Percentiles rank a stretch among this genome's conserved stretches.
phyloP scores from a whole-genome alignment of 2,329 filamentous ascomycete species.

The Paraphaeosphaeria minitans region DNA sequence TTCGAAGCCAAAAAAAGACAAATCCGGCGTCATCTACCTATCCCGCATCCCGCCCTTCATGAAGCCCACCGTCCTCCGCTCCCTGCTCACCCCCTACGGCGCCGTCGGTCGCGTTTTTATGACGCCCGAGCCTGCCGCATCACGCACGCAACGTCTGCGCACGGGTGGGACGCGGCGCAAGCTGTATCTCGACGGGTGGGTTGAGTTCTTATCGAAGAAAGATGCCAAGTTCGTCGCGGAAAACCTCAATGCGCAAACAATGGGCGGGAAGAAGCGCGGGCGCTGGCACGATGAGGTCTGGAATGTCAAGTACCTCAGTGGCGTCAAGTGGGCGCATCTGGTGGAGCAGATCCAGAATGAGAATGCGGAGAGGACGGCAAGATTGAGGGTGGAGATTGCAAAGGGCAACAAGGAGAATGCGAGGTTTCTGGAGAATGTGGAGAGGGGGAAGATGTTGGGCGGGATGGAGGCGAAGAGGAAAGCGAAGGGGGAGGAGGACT shows the following conservation, averaged over 20 bases:
- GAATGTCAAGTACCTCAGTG: conserved; percentile 80
- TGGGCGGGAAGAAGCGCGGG: conserved; percentile 81
- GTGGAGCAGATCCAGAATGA: conserved; percentile 81
- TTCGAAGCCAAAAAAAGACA: conserved; percentile 67
- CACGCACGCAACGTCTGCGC: conserved; percentile 69
- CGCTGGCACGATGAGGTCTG: conserved; percentile 88
- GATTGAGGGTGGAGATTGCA: conserved; percentile 78
- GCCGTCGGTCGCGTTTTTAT: conserved; percentile 78
- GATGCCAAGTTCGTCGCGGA: conserved; percentile 79
- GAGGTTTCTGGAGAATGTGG: conserved; percentile 78
- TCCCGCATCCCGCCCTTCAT: conserved; percentile 87
- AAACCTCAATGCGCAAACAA: conserved; percentile 75
- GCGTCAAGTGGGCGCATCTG: conserved; percentile 77
- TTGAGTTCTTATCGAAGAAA: conserved; percentile 77
- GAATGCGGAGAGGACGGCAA: conserved; percentile 76
- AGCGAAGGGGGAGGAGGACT: conserved; percentile 52
- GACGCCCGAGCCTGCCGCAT: conserved; percentile 72
- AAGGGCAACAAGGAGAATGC: conserved; percentile 80
- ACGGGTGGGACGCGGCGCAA: conserved; percentile 83
- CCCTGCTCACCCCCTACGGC: conserved; percentile 76
- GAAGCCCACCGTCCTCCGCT: conserved; percentile 78
- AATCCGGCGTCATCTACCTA: conserved; percentile 81
- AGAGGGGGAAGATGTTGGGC: conserved; percentile 76
- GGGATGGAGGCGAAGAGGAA: conserved; percentile 63
- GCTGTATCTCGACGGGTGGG: conserved; percentile 83